Conservation (phyloP, 345 rosid genomes). For the Pugionium cornutum region DNA sequence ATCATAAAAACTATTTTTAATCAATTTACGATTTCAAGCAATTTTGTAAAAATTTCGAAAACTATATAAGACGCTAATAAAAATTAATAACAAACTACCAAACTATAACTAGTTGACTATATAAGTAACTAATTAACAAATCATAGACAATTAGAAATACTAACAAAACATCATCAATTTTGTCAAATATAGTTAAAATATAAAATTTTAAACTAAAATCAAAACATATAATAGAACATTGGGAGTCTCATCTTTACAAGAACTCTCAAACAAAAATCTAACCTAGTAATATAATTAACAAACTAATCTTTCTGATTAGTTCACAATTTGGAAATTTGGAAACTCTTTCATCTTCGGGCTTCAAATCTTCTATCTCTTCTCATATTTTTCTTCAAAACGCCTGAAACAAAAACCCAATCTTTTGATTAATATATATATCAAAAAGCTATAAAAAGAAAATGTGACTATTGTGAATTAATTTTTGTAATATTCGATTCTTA, state of each 20-base stretch:
- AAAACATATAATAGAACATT: slow-evolving; percentile 14
- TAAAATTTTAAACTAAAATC: background rate
- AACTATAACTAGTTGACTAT: background rate
- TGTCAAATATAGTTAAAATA: background rate
- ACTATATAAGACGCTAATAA: background rate
- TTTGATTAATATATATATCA: background rate
- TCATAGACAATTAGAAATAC: background rate
- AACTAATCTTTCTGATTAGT: slow-evolving; percentile 29
- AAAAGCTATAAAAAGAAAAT: background rate
- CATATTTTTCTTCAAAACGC: slow-evolving; percentile 48
- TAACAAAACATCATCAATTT: slow-evolving; percentile 19
- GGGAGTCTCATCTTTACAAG: slow-evolving; percentile 33
- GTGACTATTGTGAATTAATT: background rate
- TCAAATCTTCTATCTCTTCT: slow-evolving; percentile 54
- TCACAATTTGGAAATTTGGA: slow-evolving; percentile 10
- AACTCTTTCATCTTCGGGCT: slow-evolving; percentile 42
- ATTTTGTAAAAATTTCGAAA: background rate
- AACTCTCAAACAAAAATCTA: slow-evolving; percentile 21
- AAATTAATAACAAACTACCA: slow-evolving; percentile 2
- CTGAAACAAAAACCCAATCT: slow-evolving; percentile 45
- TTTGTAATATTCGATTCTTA: background rate
- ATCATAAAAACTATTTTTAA: no score
- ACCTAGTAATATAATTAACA: slow-evolving; percentile 28
- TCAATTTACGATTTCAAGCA: background rate
- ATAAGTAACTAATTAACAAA: background rate